Evolutionary conservation across 2,329 filamentous ascomycete genomes (phyloP), one percentile per base, ranked within the genome.

Genomic region (Penicillium sp.): DNA sequence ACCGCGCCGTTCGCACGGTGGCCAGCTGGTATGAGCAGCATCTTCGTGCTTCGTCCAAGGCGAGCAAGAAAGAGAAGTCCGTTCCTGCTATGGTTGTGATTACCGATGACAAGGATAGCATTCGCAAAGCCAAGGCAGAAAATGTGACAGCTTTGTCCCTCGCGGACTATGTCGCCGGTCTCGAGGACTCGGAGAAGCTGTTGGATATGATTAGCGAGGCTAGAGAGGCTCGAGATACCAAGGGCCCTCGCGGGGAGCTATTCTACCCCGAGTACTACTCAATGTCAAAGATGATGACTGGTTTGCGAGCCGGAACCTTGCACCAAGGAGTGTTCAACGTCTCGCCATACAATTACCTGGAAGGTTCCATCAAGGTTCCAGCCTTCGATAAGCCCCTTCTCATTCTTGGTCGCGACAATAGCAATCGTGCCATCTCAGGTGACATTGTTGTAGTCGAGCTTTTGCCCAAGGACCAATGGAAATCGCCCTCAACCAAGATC

Each of bases 321-420:
- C 95, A 99, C 73, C 94, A 99, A 77, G 95, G 95, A 6, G 88
- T 91, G 24, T 99, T 97, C 80, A 96, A 93, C 71, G 92, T 98
- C 31, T 98, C 95, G 7, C 91, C 92, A 0, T 99, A 98, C 82
- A 99, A 99, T 79, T 99, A 98, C 69, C 83, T 99, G 11, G 95
- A 99, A 75, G 95, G 92, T 1, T 92, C 92, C 0, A 90, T 98
- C 62, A 89, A 94, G 68, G 92, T 96, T 0, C 87, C 93, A 1
- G 87, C 93, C 4, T 99, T 99, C 70, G 89, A 95, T 60, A 96
- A 95, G 69, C 85, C 92, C 1, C 84, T 99, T 33, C 82, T 99
- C 16, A 85, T 99, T 49, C 83, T 98, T 16, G 95, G 95, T 13
- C 86, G 95, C 60, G 95, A 99, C 70, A 97, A 96, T 76, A 97